phyloP scores from a whole-genome alignment of 2,329 filamentous ascomycete species.

The Microascus cirrosus region DNA sequence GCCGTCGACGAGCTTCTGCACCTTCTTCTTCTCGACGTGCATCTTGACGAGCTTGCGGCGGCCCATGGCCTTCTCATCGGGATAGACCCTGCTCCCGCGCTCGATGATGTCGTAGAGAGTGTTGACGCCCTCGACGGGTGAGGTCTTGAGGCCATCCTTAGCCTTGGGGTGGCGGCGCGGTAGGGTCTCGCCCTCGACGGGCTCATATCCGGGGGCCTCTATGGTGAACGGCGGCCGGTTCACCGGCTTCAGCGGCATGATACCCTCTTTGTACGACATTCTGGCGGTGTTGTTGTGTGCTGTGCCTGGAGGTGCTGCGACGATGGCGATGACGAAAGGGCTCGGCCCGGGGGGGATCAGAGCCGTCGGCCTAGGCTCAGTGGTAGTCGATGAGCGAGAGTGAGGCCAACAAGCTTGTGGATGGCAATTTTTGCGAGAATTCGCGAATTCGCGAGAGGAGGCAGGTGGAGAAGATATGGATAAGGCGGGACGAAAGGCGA shows the following conservation, averaged over 20 bases:
- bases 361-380: not conserved
- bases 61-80: constrained; percentile 56
- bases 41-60: constrained; percentile 63
- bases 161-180: constrained; percentile 64
- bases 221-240: constrained; percentile 66
- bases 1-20: constrained; percentile 80
- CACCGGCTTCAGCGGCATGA: constrained; percentile 43
- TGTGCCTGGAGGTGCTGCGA: not conserved
- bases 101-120: constrained; percentile 74
- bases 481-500: not conserved
- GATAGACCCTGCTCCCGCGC: constrained; percentile 52
- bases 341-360: not conserved
- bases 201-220: constrained; percentile 56
- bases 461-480: not conserved
- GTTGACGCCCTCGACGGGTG: constrained; percentile 56
- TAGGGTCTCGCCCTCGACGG: constrained; percentile 71
- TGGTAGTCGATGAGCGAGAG: not conserved
- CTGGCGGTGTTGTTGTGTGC: constrained; percentile 1
- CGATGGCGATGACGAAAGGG: not conserved
- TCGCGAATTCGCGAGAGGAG: not conserved
- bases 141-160: constrained; percentile 57
- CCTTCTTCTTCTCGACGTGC: constrained; percentile 77
- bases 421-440: not conserved
- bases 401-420: not conserved
- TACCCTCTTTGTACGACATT: constrained; percentile 28